Evolutionary conservation across 371 early-diverging fungal species (phyloP).

Genomic region (Mucor piriformis): DNA sequence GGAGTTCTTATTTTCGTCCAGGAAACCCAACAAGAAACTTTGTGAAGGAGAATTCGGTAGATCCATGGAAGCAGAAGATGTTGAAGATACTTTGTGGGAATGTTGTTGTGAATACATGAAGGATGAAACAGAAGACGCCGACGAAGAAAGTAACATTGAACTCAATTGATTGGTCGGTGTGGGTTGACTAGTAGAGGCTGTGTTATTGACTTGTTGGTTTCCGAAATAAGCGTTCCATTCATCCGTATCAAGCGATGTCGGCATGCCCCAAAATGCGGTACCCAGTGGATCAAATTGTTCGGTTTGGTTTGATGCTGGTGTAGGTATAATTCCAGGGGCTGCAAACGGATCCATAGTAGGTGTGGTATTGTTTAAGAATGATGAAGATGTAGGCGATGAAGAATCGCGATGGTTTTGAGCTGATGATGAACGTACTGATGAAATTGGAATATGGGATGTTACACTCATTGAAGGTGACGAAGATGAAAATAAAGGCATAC

Average conservation of each 20-base stretch:
- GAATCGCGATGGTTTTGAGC: neutral
- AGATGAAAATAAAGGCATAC: neutral
- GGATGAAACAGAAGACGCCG: neutral
- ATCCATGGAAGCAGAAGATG: constrained; percentile 5
- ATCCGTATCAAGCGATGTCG: constrained; percentile 30
- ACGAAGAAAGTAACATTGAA: neutral
- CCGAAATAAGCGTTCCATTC: constrained; percentile 35
- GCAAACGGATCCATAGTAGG: constrained; percentile 44
- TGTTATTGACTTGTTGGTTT: neutral
- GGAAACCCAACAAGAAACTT: constrained; percentile 15
- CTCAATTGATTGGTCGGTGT: neutral
- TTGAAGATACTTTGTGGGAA: neutral
- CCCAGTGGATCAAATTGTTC: constrained; percentile 27
- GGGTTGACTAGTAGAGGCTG: neutral
- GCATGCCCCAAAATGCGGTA: constrained; percentile 36
- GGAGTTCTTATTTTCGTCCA: constrained; percentile 3
- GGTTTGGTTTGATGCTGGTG: constrained; percentile 3
- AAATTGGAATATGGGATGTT: constrained; percentile 19
- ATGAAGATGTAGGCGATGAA: constrained; percentile 1
- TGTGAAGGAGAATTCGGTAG: constrained; percentile 22
- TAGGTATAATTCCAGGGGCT: constrained; percentile 38
- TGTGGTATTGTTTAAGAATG: constrained; percentile 7
- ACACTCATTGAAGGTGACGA: neutral
- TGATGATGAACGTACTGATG: constrained; percentile 13
- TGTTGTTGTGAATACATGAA: neutral